These are phyloP conservation scores for Hymenoscyphus linearis DNA, from an alignment of 2,329 filamentous ascomycete species.

Conservation along the genomic window DNA sequence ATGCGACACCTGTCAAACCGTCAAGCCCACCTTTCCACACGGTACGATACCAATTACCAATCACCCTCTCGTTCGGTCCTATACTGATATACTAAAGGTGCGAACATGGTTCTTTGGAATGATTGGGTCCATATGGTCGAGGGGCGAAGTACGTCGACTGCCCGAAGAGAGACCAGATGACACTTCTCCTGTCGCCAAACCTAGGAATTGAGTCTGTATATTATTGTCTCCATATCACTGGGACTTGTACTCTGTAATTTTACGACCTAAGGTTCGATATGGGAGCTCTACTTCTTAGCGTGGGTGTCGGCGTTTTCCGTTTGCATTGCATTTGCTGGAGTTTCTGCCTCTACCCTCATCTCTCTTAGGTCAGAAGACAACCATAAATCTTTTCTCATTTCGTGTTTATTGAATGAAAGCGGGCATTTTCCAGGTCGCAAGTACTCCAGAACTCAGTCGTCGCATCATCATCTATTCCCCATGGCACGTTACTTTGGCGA, in stretches of 20 bases:
- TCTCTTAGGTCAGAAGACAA: neutral
- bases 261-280: neutral
- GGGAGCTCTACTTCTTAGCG: neutral
- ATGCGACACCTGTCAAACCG: conserved; percentile 16
- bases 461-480: neutral
- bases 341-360: neutral
- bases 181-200: conserved; percentile 17
- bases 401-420: neutral
- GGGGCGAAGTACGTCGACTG: conserved; percentile 22
- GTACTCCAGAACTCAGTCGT: neutral
- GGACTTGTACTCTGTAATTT: neutral
- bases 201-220: neutral
- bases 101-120: conserved; percentile 37
- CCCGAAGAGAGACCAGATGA: conserved; percentile 11
- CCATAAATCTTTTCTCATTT: neutral
- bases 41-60: conserved; percentile 31
- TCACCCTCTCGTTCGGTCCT: neutral
- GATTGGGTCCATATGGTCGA: conserved; percentile 32
- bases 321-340: neutral
- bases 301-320: neutral
- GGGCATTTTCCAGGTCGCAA: neutral
- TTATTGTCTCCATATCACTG: neutral
- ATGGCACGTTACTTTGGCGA: neutral
- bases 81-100: conserved; percentile 29
- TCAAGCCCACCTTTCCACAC: conserved; percentile 44